Evolutionary conservation across 495 filamentous ascomycete species (phyloP), one percentile per base, ranked within the genome.

Genomic region (Entonaema liquescens): DNA sequence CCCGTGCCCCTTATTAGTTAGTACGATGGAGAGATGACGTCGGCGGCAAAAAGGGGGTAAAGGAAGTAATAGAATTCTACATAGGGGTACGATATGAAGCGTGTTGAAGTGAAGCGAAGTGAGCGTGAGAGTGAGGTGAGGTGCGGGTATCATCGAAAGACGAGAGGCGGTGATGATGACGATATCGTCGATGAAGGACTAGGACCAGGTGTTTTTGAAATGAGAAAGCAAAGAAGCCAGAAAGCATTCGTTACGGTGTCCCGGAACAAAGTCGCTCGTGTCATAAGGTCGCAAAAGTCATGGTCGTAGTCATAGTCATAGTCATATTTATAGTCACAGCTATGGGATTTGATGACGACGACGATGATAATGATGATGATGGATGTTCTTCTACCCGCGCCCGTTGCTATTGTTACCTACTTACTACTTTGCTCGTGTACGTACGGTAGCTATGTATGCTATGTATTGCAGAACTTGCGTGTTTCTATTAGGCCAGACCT

Each of bases 221-320:
- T 6, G 49, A 26, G 19, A 31, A 35, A 64, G 52, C 23, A 53
- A 36, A 49, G 33, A 58, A 53, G 49, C n/a, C n/a, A 15, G 36
- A 40, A 62, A 53, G 66, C 66, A 63, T 63, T 68, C 66, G 66
- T 44, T 68, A 59, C 63, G 59, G 66, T 64, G 47, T 70, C 47
- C 25, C 47, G 7, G 47, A 42, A 42, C 31, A 21, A 60, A 52
- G 61, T 64, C 60, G 53, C 52, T 59, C 53, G 55, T 52, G 53
- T 33, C 25, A 53, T 28, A 53, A n/a, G n/a, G 25, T 28, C 25
- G 23, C 26, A 53, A n/a, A n/a, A 53, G 50, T 53, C 50, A 53
- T 5, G 26, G 15, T 59, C 65, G 54, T 54, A 29, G 56, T 59
- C 56, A 42, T 59, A 11, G 33, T 40, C 55, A 17, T 8, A 23